Percentiles rank a stretch among this genome's conserved stretches.
phyloP scores from a whole-genome alignment of 164 flowering plant genomes.

The Platanus orientalis region DNA sequence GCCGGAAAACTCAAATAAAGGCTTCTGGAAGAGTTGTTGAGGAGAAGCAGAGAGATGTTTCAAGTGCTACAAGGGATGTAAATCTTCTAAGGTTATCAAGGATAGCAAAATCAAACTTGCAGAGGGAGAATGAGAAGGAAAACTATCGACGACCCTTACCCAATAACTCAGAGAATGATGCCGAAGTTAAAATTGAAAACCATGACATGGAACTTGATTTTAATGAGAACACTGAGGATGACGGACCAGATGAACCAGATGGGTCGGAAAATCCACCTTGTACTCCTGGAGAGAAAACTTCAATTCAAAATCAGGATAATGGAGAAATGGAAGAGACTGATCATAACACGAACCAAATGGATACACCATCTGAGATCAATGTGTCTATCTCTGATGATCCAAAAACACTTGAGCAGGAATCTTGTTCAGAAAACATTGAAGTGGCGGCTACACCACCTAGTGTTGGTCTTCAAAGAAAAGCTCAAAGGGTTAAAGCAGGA shows the following conservation, averaged over 20 bases:
- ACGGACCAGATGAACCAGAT: conserved; percentile 67
- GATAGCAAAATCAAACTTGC: conserved; percentile 87
- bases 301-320: conserved; percentile 32
- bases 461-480: conserved; percentile 54
- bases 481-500: conserved; percentile 39
- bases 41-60: conserved; percentile 51
- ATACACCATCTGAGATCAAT: conserved; percentile 21
- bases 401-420: conserved; percentile 41
- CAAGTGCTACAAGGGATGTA: conserved; percentile 54
- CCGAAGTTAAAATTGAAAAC: conserved; percentile 88
- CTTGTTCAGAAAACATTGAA: conserved; percentile 43
- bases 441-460: conserved; percentile 56
- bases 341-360: conserved; percentile 22
- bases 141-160: conserved; percentile 85
- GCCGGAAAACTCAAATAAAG: conserved; percentile 55
- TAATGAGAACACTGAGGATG: conserved; percentile 79
- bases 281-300: conserved; percentile 33
- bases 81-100: conserved; percentile 90
- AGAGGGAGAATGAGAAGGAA: conserved; percentile 93
- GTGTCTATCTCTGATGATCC: conserved; percentile 36
- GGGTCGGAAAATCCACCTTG: conserved; percentile 38
- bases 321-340: conserved; percentile 36
- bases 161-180: conserved; percentile 61
- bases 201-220: conserved; percentile 99
- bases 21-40: conserved; percentile 44